These are phyloP conservation scores for Noccaea bulbosa DNA, from an alignment of 345 rosid species.

Conservation along the genomic window DNA sequence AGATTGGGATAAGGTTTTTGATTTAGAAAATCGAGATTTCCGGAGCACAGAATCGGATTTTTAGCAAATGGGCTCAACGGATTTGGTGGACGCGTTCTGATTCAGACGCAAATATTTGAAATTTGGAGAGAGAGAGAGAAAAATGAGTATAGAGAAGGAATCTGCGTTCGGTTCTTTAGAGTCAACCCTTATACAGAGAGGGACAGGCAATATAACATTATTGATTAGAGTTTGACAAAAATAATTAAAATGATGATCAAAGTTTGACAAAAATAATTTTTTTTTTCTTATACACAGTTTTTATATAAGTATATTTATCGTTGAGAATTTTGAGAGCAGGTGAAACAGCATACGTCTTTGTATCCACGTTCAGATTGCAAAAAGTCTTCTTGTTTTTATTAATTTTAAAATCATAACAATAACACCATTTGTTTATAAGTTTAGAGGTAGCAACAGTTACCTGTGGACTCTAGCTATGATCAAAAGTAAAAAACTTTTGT, in stretches of 20 bases:
- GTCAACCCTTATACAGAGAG: constrained; percentile 44
- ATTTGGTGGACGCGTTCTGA: constrained; percentile 37
- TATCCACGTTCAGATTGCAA: constrained; percentile 15
- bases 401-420: not conserved
- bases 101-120: constrained; percentile 34
- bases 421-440: too few species aligned
- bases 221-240: constrained; percentile 4
- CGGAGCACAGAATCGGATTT: constrained; percentile 22
- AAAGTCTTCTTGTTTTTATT: constrained; percentile 24
- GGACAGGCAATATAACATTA: constrained; percentile 32
- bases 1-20: constrained; percentile 18
- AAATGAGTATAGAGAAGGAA: constrained; percentile 19
- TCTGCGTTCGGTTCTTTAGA: constrained; percentile 36
- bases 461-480: too few species aligned
- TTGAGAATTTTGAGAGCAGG: constrained; percentile 25
- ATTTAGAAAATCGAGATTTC: not conserved
- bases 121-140: constrained; percentile 23
- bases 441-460: too few species aligned
- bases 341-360: constrained; percentile 29
- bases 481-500: too few species aligned
- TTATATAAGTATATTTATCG: not conserved
- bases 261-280: constrained; percentile 20
- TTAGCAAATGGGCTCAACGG: constrained; percentile 14
- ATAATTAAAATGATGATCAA: constrained; percentile 8
- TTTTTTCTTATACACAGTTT: too few species aligned